These are phyloP conservation scores for Ilex aquifolium DNA, from an alignment of 257 asterid species.

Conservation along the genomic window DNA sequence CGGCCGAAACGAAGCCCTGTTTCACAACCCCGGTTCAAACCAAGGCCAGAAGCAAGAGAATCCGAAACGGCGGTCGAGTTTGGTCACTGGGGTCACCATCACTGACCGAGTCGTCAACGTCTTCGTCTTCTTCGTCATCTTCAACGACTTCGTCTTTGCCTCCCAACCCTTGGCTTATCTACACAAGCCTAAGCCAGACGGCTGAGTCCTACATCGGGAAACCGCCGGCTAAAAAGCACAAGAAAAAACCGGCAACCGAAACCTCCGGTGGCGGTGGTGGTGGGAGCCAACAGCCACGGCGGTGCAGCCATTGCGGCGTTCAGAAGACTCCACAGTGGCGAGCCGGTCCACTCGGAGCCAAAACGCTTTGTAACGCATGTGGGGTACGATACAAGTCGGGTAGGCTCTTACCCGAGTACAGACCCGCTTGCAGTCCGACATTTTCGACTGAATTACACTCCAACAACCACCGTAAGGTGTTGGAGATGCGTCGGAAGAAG, in stretches of 20 bases:
- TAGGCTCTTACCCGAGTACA: constrained; percentile 80
- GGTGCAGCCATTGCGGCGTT: constrained; percentile 90
- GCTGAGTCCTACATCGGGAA: constrained; percentile 32
- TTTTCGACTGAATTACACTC: constrained; percentile 73
- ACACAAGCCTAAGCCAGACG: constrained; percentile 23
- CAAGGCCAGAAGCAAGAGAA: constrained; percentile 75
- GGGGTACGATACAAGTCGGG: constrained; percentile 95
- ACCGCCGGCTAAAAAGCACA: constrained; percentile 32
- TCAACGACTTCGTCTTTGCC: constrained; percentile 48
- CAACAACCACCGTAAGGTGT: constrained; percentile 80
- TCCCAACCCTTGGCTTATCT: constrained; percentile 15
- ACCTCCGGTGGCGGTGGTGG: constrained; percentile 17
- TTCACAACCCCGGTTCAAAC: constrained; percentile 58
- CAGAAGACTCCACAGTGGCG: constrained; percentile 98
- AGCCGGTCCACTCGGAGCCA: constrained; percentile 85
- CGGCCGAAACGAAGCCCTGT: constrained; percentile 18
- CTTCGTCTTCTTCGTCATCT: constrained; percentile 53
- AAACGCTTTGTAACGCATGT: constrained; percentile 95
- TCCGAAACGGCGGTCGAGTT: constrained; percentile 47
- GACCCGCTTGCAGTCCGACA: constrained; percentile 96
- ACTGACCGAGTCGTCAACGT: constrained; percentile 38
- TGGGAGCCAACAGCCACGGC: constrained; percentile 45
- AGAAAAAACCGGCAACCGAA: constrained; percentile 15
- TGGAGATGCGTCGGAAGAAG: constrained; percentile 86
- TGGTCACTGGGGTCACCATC: constrained; percentile 62